Base-by-base conservation (phyloP, 2,329 filamentous ascomycete species). In the Botrytis medusae region DNA sequence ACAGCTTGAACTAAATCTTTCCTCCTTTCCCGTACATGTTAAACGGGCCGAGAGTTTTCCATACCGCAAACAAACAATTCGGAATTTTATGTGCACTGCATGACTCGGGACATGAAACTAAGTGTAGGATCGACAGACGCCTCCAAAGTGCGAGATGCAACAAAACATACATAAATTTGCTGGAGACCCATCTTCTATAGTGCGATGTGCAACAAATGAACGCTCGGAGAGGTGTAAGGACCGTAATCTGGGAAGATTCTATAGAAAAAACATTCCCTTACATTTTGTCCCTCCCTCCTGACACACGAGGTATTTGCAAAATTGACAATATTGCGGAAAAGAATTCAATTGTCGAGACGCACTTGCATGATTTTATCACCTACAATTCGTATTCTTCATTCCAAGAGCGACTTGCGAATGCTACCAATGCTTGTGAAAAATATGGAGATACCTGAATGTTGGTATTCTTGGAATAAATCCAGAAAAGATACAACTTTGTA, bases 101-200 rank as follows among this genome's bases (percentile, higher is more conserved):
- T 68, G 64, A 68, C 46, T 54, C 64, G 63, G 16, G 34, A 14
- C 18, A 54, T n/a, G 34, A 54, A 54, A 46, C 64, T 37, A 68
- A 54, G 44, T 57, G n/a, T 34, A 22, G n/a, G 64, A 68, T 68
- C 34, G 34, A 54, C 34, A 40, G 51, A 54, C 25, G 46, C 46
- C 46, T 29, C 64, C 34, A 40, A 54, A 54, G 34, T 68, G 25
- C 34, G 46, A 68, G 32, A 29, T 54, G 64, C 64, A 68, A 67
- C 64, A 54, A 67, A 40, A 54, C 1, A n/a, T 20, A 40, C 46
- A 14, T n/a, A 54, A 40, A 8, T 20, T 51, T 40, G 46, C 46
- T 40, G 46, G 5, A n/a, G 34, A 18, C 2, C 32, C 25, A 22
- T 16, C 9, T 37, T n/a, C 32, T 46, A 54, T 29, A 54, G 46